Percentiles rank a stretch among this genome's conserved stretches.
These are phyloP conservation scores for Penicillium sp. DNA, from an alignment of 2,329 filamentous ascomycete genomes.

Conservation along the genomic window DNA sequence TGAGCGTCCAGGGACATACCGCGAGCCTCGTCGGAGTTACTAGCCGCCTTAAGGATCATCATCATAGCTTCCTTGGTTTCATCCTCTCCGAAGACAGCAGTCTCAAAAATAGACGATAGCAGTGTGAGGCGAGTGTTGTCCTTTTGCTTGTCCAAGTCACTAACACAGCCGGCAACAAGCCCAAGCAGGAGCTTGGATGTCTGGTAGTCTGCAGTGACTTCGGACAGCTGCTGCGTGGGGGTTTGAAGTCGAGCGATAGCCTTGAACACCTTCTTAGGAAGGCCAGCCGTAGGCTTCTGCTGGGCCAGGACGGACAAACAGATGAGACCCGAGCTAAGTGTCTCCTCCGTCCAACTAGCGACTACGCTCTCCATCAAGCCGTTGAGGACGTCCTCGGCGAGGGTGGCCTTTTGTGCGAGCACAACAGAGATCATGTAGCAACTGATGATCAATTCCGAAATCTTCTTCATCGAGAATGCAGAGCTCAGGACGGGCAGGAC, in stretches of 20 bases:
- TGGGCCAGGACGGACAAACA: slow-evolving; percentile 79
- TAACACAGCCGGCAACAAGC: slow-evolving; percentile 34
- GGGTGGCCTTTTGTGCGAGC: slow-evolving; percentile 72
- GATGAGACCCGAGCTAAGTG: slow-evolving; percentile 66
- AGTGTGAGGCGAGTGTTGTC: slow-evolving; percentile 45
- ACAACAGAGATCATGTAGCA: slow-evolving; percentile 90
- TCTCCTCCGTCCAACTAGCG: slow-evolving; percentile 69
- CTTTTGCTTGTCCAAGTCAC: slow-evolving; percentile 31
- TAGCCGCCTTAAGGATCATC: slow-evolving; percentile 33
- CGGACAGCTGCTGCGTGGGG: slow-evolving; percentile 30
- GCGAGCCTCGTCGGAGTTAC: slow-evolving; percentile 46
- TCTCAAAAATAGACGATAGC: slow-evolving; percentile 36
- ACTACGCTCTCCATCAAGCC: slow-evolving; percentile 87
- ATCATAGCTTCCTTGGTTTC: slow-evolving; percentile 31
- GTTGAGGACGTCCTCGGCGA: slow-evolving; percentile 75
- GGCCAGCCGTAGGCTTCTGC: slow-evolving; percentile 64
- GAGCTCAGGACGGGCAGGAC: slow-evolving; percentile 68
- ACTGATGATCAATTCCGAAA: slow-evolving; percentile 74
- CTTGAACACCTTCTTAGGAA: slow-evolving; percentile 67
- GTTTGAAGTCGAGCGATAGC: slow-evolving; percentile 36
- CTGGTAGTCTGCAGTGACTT: slow-evolving; percentile 33
- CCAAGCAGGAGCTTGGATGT: slow-evolving; percentile 36
- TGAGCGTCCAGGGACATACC: slow-evolving; percentile 47
- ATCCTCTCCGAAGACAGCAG: slow-evolving; percentile 29
- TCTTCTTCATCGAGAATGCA: slow-evolving; percentile 68